A percentile compares a stretch with the other conserved stretches of the same genome.
phyloP scores from a whole-genome alignment of 768 basidiomycete species.

The Termitomyces sp. region DNA sequence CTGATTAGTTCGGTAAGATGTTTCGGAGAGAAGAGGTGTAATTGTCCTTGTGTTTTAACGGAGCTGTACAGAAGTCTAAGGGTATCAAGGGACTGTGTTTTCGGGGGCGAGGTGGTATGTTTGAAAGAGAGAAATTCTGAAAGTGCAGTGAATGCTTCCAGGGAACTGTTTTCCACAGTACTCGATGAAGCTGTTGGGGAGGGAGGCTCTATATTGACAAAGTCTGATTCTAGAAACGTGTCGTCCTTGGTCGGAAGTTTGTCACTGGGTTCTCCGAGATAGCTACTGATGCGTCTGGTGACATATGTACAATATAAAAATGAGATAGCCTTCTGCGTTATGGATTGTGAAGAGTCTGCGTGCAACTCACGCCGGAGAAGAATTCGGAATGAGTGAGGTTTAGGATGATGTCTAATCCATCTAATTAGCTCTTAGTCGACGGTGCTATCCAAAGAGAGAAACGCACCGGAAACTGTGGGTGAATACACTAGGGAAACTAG shows the following conservation, averaged over 20 bases:
- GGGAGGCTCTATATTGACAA: neutral
- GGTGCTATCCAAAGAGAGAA: neutral
- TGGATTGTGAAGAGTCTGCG: neutral
- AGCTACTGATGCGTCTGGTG: neutral
- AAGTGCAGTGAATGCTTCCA: constrained; percentile 14
- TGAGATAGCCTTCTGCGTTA: constrained; percentile 1
- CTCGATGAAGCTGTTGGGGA: neutral
- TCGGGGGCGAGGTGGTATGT: constrained; percentile 11
- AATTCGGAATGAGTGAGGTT: neutral
- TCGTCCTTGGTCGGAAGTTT: neutral
- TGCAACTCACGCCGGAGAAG: neutral
- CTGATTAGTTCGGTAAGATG: constrained; percentile 38
- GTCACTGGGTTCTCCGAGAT: neutral
- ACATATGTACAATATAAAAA: neutral
- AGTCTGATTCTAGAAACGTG: neutral
- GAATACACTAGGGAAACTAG: constrained; percentile 8
- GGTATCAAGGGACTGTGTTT: constrained; percentile 22
- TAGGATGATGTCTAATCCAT: neutral
- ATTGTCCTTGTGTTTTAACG: constrained; percentile 26
- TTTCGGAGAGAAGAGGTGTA: constrained; percentile 25
- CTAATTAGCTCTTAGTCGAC: neutral
- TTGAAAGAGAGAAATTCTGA: constrained; percentile 17
- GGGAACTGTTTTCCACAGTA: neutral
- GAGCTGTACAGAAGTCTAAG: constrained; percentile 34
- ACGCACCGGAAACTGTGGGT: neutral